These are phyloP conservation scores for Alternaria gansuensis DNA, from an alignment of 2,329 filamentous ascomycete species.

Conservation along the genomic window DNA sequence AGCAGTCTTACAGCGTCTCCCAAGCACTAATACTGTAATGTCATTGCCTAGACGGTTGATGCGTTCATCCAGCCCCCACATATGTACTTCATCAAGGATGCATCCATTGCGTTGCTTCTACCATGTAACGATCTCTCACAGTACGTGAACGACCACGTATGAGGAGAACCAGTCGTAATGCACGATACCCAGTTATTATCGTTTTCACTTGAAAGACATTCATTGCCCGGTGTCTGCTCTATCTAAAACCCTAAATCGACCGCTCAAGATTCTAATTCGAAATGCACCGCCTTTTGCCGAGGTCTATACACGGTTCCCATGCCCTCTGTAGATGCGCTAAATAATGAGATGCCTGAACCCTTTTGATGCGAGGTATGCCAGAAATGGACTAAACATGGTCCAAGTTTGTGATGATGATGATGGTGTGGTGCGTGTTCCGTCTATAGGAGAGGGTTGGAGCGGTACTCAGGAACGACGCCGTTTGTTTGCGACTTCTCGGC, in stretches of 20 bases:
- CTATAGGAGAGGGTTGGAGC: constrained; percentile 70
- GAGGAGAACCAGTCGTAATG: neutral
- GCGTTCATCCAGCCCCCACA: constrained; percentile 1
- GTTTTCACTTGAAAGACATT: constrained; percentile 8
- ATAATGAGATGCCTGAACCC: constrained; percentile 25
- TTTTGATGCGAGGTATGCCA: constrained; percentile 22
- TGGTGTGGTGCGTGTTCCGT: constrained; percentile 8
- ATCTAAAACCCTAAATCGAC: constrained; percentile 22
- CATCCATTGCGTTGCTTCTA: constrained; percentile 32
- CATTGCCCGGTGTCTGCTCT: constrained; percentile 16
- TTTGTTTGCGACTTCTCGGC: constrained; percentile 61
- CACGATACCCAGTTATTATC: neutral
- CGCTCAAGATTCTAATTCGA: constrained; percentile 37
- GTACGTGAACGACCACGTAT: neutral
- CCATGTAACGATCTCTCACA: constrained; percentile 21
- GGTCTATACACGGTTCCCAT: constrained; percentile 28
- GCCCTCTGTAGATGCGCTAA: constrained; percentile 14
- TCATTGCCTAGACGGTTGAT: neutral
- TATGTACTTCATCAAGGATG: constrained; percentile 12
- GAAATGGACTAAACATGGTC: constrained; percentile 14
- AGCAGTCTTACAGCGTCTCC: neutral
- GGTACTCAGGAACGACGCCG: constrained; percentile 68
- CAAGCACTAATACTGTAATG: neutral
- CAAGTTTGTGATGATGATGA: constrained; percentile 1
- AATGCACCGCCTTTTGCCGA: constrained; percentile 19